Evolutionary conservation across 371 early-diverging fungal species (phyloP).

Genomic region (Zychaea mexicana): DNA sequence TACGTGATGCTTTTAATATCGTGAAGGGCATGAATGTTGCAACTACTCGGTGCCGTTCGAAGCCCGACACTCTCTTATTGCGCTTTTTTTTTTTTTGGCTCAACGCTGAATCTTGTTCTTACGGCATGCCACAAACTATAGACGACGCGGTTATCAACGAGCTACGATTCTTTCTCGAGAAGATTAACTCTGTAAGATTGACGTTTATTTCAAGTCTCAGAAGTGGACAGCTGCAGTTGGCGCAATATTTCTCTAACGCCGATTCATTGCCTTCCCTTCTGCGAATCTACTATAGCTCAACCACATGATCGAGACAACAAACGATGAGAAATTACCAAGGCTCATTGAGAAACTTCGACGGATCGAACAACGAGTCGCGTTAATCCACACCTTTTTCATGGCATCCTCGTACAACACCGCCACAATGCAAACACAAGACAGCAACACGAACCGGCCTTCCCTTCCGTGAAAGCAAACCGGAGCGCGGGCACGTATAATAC

Average conservation of each 20-base stretch:
- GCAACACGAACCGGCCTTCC: constrained; percentile 22
- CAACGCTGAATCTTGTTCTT: background rate
- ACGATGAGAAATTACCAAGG: constrained; percentile 32
- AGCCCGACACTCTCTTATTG: no score
- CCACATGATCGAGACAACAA: constrained; percentile 32
- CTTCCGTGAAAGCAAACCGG: no score
- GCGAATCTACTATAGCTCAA: constrained; percentile 34
- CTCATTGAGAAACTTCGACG: constrained; percentile 46
- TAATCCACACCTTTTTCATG: constrained; percentile 52
- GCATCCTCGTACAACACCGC: constrained; percentile 51
- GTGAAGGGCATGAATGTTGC: no score
- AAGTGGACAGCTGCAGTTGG: no score
- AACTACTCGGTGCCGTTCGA: no score
- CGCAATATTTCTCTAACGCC: no score
- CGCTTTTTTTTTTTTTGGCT: no score
- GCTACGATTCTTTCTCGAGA: constrained; percentile 31
- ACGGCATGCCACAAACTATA: constrained; percentile 26
- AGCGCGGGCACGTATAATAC: no score
- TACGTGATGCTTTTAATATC: no score
- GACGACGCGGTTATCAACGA: constrained; percentile 47
- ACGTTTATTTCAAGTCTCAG: background rate
- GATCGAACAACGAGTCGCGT: constrained; percentile 47
- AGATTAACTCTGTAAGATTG: constrained; percentile 32
- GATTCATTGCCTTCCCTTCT: background rate
- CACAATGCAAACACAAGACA: no score